These are phyloP conservation scores for Populus tomentosa DNA, from an alignment of 441 rosid species.

Conservation along the genomic window DNA sequence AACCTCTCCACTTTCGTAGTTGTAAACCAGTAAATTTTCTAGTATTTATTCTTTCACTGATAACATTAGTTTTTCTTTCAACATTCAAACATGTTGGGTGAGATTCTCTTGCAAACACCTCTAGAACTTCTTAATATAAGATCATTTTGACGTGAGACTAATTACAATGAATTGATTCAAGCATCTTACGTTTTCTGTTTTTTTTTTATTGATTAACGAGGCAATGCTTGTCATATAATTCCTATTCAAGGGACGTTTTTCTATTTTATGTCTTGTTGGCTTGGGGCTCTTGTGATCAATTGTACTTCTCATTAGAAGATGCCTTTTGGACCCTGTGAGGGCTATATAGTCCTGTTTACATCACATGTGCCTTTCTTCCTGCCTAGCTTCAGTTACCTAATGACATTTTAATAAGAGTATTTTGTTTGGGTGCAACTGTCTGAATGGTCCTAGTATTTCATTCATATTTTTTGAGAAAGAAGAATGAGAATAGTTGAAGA, in stretches of 20 bases:
- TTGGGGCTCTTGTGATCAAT: not conserved
- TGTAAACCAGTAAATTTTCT: not conserved
- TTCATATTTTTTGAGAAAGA: not conserved
- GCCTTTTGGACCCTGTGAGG: not conserved
- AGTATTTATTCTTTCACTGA: not conserved
- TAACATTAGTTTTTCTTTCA: not conserved
- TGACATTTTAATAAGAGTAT: not conserved
- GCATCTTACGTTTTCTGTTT: not conserved
- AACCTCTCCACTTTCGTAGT: not conserved
- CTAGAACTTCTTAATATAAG: not conserved
- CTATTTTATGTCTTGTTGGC: not conserved
- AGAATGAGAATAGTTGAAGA: not conserved
- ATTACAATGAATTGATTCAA: not conserved
- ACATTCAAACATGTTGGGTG: not conserved
- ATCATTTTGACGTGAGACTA: not conserved
- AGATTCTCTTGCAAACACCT: not conserved
- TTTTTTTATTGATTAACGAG: not conserved
- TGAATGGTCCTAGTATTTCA: not conserved
- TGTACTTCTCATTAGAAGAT: not conserved
- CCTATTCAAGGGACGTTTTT: not conserved
- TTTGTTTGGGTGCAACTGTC: not conserved
- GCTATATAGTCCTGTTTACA: not conserved
- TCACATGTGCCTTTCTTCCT: not conserved
- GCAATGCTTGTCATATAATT: not conserved
- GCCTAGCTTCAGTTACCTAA: not conserved